phyloP scores from a whole-genome alignment of 305 asterid genomes.

The Fraxinus dipetala region DNA sequence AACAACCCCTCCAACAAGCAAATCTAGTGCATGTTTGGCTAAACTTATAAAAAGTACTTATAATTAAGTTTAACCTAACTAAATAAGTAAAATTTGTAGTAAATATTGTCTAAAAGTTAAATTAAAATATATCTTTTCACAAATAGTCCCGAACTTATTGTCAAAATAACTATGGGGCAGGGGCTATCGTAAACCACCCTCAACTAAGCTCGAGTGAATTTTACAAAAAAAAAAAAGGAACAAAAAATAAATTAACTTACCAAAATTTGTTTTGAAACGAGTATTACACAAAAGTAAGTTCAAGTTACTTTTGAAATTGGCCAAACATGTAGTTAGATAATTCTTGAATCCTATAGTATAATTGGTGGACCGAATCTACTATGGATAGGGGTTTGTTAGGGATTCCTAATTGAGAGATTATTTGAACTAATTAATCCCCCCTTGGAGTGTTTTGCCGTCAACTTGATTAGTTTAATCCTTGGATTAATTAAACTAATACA shows the following conservation, averaged over 20 bases:
- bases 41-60: not conserved
- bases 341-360: not conserved
- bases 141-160: not conserved
- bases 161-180: not conserved
- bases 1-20: conserved; percentile 17
- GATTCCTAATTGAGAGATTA: conserved; percentile 11
- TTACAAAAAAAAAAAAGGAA: not conserved
- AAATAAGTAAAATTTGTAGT: not conserved
- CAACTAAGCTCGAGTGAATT: not conserved
- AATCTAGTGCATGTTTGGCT: not conserved
- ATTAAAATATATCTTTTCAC: not conserved
- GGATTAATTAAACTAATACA: conserved; percentile 28
- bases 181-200: not conserved
- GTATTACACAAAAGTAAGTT: not conserved
- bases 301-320: not conserved
- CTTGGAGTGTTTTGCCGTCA: conserved; percentile 17
- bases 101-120: not conserved
- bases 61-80: not conserved
- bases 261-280: not conserved
- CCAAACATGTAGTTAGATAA: not conserved
- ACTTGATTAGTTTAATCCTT: conserved; percentile 30
- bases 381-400: conserved; percentile 3
- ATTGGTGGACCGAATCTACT: not conserved
- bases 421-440: not conserved
- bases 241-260: not conserved